Percentiles rank a stretch among this genome's conserved stretches.
Conservation (phyloP, 1,139 yeast genomes). For the Hyphopichia khmerensis region DNA sequence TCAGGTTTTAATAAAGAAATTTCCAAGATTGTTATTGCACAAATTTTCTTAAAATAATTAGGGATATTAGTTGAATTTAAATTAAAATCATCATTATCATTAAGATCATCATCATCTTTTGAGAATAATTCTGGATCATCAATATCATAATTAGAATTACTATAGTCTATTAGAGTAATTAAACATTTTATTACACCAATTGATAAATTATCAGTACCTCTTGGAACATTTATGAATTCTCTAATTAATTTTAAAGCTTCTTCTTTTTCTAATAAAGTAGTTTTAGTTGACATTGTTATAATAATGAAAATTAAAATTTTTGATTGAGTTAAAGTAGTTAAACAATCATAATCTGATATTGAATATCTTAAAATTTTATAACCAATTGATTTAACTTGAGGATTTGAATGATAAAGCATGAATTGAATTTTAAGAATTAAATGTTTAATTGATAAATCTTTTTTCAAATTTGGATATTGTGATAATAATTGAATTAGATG, state of each 20-base stretch:
- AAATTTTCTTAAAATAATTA: constrained; percentile 53
- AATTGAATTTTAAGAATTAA: constrained; percentile 61
- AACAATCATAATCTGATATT: constrained; percentile 53
- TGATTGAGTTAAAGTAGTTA: constrained; percentile 43
- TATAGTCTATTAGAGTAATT: constrained; percentile 66
- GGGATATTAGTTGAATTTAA: constrained; percentile 8
- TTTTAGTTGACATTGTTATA: constrained; percentile 57
- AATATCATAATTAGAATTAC: constrained; percentile 24
- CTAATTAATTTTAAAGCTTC: constrained; percentile 78
- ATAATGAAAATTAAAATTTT: constrained; percentile 65
- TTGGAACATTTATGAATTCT: constrained; percentile 54
- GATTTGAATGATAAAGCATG: constrained; percentile 55
- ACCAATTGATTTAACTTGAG: constrained; percentile 73
- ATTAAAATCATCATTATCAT: constrained; percentile 6
- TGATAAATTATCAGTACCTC: constrained; percentile 57
- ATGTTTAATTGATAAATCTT: constrained; percentile 63
- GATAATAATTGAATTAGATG: constrained; percentile 58
- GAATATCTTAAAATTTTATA: constrained; percentile 71
- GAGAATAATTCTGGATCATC: constrained; percentile 8
- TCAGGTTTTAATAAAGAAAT: constrained; percentile 61
- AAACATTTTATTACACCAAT: constrained; percentile 71
- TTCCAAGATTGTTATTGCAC: constrained; percentile 74
- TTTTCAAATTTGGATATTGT: constrained; percentile 59
- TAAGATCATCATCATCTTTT: constrained; percentile 11
- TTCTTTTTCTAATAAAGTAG: constrained; percentile 62